Conservation (phyloP, 345 rosid species). For the Corchorus olitorius region DNA sequence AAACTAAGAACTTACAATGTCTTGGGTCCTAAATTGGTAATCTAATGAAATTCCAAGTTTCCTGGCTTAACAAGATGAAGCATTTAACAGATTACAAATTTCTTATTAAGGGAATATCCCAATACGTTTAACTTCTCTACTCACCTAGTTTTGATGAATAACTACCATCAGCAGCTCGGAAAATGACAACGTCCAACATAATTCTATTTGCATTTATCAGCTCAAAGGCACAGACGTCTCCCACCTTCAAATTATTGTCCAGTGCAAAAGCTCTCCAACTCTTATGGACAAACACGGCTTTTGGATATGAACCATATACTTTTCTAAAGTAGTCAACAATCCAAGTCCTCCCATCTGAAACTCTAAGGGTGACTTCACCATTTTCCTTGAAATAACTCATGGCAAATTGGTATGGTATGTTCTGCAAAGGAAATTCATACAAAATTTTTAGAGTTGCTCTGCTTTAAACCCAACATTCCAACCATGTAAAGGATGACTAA, state of each 20-base stretch:
- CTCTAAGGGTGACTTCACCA: constrained; percentile 1
- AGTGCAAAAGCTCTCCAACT: background rate
- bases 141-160: constrained; percentile 4
- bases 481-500: background rate
- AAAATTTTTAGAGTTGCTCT: background rate
- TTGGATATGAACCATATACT: background rate
- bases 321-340: background rate
- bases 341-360: constrained; percentile 24
- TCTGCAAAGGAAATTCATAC: background rate
- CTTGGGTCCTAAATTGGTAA: too few relatives aligned
- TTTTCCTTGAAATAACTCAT: background rate
- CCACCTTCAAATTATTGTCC: constrained; percentile 17
- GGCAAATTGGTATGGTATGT: background rate
- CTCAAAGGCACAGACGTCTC: constrained; percentile 14
- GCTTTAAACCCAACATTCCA: background rate
- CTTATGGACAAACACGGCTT: background rate
- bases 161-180: background rate
- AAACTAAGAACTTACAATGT: too few relatives aligned
- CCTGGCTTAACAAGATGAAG: background rate
- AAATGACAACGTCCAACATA: background rate
- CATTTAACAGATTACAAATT: background rate
- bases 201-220: background rate
- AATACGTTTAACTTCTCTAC: background rate
- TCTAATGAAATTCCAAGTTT: too few relatives aligned
- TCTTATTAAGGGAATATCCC: background rate